phyloP scores from a whole-genome alignment of 1,139 yeast genomes.

The Meyerozyma guilliermondii region DNA sequence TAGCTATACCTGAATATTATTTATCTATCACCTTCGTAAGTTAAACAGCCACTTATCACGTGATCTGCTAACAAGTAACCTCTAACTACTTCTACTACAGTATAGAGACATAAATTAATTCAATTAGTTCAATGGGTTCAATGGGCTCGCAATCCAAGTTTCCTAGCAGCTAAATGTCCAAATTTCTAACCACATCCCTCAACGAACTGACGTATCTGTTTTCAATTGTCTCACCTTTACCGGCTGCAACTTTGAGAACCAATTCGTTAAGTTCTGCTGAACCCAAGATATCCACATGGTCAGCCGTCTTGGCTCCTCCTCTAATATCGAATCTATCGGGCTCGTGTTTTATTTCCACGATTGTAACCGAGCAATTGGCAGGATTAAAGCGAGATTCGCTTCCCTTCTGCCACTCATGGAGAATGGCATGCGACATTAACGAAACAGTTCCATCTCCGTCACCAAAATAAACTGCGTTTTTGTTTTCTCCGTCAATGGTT shows the following conservation, averaged over 20 bases:
- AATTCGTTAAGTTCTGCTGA: conserved; percentile 88
- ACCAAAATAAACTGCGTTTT: conserved; percentile 65
- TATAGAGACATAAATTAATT: too few relatives aligned
- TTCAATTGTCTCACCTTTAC: conserved; percentile 62
- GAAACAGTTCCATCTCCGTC: conserved; percentile 98
- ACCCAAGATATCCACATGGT: conserved; percentile 94
- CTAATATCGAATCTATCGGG: conserved; percentile 92
- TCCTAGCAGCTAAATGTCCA: conserved; percentile 28
- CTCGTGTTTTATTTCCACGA: conserved; percentile 89
- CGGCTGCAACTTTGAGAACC: conserved; percentile 76
- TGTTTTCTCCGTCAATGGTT: conserved; percentile 57
- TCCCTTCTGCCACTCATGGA: conserved; percentile 81
- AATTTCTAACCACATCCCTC: conserved; percentile 47
- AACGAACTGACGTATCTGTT: conserved; percentile 59
- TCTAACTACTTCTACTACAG: too few relatives aligned
- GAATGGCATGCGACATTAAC: conserved; percentile 68
- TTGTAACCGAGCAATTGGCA: conserved; percentile 61
- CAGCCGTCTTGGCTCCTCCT: conserved; percentile 97
- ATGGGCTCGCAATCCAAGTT: not conserved
- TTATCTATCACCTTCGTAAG: too few relatives aligned
- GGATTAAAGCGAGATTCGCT: conserved; percentile 72
- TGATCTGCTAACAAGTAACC: too few relatives aligned
- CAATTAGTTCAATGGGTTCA: too few relatives aligned
- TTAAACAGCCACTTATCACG: too few relatives aligned
- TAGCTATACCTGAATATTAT: too few relatives aligned